Conservation (phyloP, 805 yeast species). For the Saturnispora galanensis region DNA sequence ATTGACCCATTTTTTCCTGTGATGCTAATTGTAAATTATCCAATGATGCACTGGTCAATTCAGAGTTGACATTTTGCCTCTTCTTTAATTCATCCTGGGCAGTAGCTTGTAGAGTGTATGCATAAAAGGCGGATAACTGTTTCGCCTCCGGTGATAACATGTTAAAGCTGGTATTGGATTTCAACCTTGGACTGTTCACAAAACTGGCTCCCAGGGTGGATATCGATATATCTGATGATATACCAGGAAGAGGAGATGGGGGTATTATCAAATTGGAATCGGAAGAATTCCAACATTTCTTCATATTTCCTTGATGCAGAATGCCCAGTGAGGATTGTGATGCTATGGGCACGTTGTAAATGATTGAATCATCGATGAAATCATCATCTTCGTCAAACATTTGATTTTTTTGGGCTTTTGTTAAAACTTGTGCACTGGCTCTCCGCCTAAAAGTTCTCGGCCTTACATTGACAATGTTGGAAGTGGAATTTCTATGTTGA, state of each 20-base stretch:
- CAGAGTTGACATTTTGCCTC: slow-evolving; percentile 23
- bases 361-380: slow-evolving; percentile 27
- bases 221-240: slow-evolving; percentile 6
- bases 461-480: not conserved
- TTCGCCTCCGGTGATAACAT: slow-evolving; percentile 28
- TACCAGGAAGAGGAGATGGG: slow-evolving; percentile 44
- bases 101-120: slow-evolving; percentile 27
- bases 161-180: slow-evolving; percentile 17
- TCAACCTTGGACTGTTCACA: not conserved
- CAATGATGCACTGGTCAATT: slow-evolving; percentile 17
- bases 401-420: slow-evolving; percentile 21
- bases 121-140: slow-evolving; percentile 33
- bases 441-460: not conserved
- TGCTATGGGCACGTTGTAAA: slow-evolving; percentile 48
- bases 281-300: slow-evolving; percentile 19
- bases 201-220: not conserved
- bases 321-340: slow-evolving; percentile 25
- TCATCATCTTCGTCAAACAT: slow-evolving; percentile 26
- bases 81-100: slow-evolving; percentile 29
- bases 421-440: slow-evolving; percentile 11
- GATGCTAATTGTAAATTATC: slow-evolving; percentile 57
- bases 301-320: slow-evolving; percentile 19
- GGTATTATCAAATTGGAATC: slow-evolving; percentile 26
- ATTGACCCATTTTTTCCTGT: slow-evolving; percentile 42
- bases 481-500: slow-evolving; percentile 7